Percentiles rank a stretch among this genome's conserved stretches.
These are phyloP conservation scores for Solanum sejunctum DNA, from an alignment of 257 asterid species.

Conservation along the genomic window DNA sequence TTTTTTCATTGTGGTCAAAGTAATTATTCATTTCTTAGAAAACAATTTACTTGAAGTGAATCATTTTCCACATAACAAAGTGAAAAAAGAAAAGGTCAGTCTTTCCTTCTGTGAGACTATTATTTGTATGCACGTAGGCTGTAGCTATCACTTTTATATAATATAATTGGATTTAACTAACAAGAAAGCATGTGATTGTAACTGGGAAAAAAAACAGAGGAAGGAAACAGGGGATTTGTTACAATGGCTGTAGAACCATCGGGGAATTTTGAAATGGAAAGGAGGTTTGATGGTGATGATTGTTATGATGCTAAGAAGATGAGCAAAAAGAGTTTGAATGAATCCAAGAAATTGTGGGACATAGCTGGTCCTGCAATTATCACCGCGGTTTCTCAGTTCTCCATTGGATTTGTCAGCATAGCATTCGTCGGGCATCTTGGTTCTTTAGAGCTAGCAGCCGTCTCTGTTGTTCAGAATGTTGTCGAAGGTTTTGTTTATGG, in stretches of 20 bases:
- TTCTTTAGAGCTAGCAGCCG: slow-evolving; percentile 64
- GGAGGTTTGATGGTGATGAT: not conserved
- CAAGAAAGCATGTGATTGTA: not conserved
- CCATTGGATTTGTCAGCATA: slow-evolving; percentile 50
- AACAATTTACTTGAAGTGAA: not conserved
- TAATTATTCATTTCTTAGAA: not conserved
- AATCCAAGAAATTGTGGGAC: slow-evolving; percentile 58
- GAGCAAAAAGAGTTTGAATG: slow-evolving; percentile 2
- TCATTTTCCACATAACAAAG: not conserved
- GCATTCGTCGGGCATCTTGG: slow-evolving; percentile 82
- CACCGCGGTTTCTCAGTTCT: slow-evolving; percentile 57
- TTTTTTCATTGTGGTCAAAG: not conserved
- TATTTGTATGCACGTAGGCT: not conserved
- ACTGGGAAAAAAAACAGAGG: not conserved
- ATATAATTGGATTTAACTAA: not conserved
- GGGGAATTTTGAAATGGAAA: not conserved
- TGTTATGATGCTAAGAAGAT: not conserved
- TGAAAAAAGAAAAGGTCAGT: not conserved
- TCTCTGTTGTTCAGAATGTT: slow-evolving; percentile 71
- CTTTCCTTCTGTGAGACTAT: not conserved
- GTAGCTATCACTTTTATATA: not conserved
- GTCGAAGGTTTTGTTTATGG: slow-evolving; percentile 74
- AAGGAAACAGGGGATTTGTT: not conserved
- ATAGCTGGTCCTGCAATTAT: slow-evolving; percentile 64
- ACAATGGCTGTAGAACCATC: not conserved